Evolutionary conservation across 441 rosid genomes (phyloP), one percentile per base, ranked within the genome.

Genomic region (Populus hybrid): DNA sequence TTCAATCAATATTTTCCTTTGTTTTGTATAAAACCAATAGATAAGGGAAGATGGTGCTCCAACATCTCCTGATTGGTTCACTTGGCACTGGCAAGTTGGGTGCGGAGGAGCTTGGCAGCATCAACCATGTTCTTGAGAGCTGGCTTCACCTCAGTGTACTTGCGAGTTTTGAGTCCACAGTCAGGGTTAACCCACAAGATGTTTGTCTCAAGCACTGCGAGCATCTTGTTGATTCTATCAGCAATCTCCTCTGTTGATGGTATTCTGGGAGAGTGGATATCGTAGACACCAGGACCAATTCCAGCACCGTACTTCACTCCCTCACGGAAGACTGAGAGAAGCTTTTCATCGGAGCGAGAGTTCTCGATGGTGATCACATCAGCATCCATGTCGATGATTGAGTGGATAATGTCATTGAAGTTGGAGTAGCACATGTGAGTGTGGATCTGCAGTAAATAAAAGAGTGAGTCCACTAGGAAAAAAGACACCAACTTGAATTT

Each of bases 401-500:
- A 95, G 86, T 95, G 98, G 79, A 93, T 93, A 78, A 95, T 95
- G 85, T 95, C 98, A 59, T 95, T 95, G 92, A 95, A 95, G 90
- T 95, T 82, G 81, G 99, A 95, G 87, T 95, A 95, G 82, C 99
- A 95, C 99, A 95, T 95, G 94, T 93, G 99, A 65, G 98, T 95
- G 86, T 95, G 98, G 81, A 93, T 91, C 99, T 95, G 87, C 10
- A 32, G 53, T 1, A 10, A 67, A 38, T 42, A 4, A 16, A 35
- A 64, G 32, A 46, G 1, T 46, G 14, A 77, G 30, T 76, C 30
- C 67, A 72, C 50, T 24, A 1, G 4, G 16, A 40, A 59, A 20
- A 6, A 23, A 6, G 9, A 2, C 10, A 26, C 59, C 7, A 3
- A 10, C 11, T 12, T 3, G 23, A 21, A 57, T 46, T 53, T 16